Conservation (phyloP, 768 basidiomycete species). For the Collybia sordida region DNA sequence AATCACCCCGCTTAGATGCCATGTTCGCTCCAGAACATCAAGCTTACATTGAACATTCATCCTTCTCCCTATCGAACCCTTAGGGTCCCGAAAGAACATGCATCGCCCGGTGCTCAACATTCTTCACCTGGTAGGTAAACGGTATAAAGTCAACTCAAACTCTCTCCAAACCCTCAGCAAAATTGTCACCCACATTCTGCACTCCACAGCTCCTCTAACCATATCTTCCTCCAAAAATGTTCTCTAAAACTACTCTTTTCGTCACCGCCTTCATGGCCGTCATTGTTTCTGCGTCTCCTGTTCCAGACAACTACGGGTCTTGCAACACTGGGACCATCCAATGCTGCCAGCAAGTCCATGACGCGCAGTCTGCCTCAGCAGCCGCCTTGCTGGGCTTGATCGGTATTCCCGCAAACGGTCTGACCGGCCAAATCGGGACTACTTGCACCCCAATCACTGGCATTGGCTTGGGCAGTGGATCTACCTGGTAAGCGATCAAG, state of each 20-base stretch:
- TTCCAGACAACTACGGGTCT: not conserved
- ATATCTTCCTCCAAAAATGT: not conserved
- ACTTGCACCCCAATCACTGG: constrained; percentile 7
- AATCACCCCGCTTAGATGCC: no score
- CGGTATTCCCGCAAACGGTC: not conserved
- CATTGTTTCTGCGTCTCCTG: not conserved
- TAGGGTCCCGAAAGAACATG: no score
- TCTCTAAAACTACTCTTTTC: not conserved
- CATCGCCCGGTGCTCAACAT: no score
- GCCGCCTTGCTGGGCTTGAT: no score
- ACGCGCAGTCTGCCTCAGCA: not conserved
- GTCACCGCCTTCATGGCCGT: not conserved
- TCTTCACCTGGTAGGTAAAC: no score
- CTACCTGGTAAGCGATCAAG: not conserved
- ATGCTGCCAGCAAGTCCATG: constrained; percentile 1
- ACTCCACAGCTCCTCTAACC: not conserved
- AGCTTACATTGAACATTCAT: no score
- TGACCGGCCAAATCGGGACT: constrained; percentile 4
- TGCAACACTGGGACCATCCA: constrained; percentile 8
- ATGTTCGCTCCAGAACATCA: no score
- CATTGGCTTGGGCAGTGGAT: not conserved
- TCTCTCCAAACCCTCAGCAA: no score
- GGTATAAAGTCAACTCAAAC: no score
- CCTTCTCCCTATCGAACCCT: no score
- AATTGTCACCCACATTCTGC: not conserved